Base-by-base conservation (phyloP, 768 basidiomycete genomes). In the Leccinum uliginosum region DNA sequence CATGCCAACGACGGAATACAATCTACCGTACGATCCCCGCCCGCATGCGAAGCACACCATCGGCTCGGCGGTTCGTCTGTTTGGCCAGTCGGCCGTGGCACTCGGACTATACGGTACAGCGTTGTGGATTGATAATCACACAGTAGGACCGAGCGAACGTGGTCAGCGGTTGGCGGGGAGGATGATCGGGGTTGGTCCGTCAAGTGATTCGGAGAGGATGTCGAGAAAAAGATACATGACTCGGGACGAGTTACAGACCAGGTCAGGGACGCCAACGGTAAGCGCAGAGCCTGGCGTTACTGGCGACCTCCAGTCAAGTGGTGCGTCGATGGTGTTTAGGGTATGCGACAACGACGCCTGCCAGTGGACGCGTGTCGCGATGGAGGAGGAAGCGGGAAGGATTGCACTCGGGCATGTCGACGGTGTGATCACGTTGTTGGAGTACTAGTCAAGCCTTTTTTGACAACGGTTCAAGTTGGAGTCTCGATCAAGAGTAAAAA, bases 41-140 rank as follows among this genome's bases (percentile, higher is more conserved):
- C 67, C 74, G 0, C 54, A 70, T 6, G 61, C 64, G 1, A 54
- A 68, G 11, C 76, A 78, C 34, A 74, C 74, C 12, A 75, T 85
- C 51, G 75, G 72, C 1, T 80, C 83, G 2, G 84, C 86, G 3
- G 70, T 87, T 14, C 80, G 83, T 14, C 67, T 86, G 30, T 83
- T 85, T 59, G 73, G 80, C 2, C 77, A 73, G 23, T 80, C 80
- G 27, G 76, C 83, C 49, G 76, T 84, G 71, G 73, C 74, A 0
- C 61, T 89, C 19, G 86, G 86, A 1, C 71, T 68, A 4, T 78
- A 81, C 61, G 87, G 86, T 4, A 86, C 83, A 5, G 81, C 80
- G 5, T 60, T 89, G 17, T 89, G 85, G 83, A 71, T 86, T 30
- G 87, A 89, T 61, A 82, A 75, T 49, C 81, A 86, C 50, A 80